Percentiles rank a stretch among this genome's conserved stretches.
Evolutionary conservation across 208 protist species (phyloP).

Genomic region (Angomonas deanei): DNA sequence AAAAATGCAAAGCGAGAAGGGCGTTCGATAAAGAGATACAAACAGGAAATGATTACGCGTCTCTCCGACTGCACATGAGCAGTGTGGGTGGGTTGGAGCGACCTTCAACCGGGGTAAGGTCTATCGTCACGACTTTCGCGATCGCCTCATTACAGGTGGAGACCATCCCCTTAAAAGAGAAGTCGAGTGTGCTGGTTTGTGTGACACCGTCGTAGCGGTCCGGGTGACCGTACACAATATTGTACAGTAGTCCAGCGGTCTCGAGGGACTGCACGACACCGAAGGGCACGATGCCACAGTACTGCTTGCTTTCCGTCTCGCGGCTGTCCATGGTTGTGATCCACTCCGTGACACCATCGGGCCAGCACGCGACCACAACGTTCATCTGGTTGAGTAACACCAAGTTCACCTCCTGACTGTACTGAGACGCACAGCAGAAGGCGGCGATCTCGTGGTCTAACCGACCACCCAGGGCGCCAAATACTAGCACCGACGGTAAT

Average conservation of each 20-base stretch:
- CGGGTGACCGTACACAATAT: slow-evolving; percentile 49
- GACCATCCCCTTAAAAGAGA: slow-evolving; percentile 54
- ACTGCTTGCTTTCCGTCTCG: neutral
- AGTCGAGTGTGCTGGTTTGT: slow-evolving; percentile 24
- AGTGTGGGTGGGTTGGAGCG: no score
- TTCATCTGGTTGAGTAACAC: slow-evolving; percentile 22
- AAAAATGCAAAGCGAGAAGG: no score
- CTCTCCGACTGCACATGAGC: no score
- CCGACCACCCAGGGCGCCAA: slow-evolving; percentile 37
- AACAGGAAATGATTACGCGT: no score
- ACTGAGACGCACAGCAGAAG: slow-evolving; percentile 24
- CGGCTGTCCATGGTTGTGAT: slow-evolving; percentile 3
- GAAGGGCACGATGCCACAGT: slow-evolving; percentile 60
- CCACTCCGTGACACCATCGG: slow-evolving; percentile 8
- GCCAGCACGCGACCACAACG: slow-evolving; percentile 65
- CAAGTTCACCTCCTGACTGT: slow-evolving; percentile 24
- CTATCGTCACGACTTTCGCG: neutral
- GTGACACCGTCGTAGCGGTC: slow-evolving; percentile 38
- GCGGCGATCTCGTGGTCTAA: slow-evolving; percentile 70
- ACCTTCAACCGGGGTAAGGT: neutral
- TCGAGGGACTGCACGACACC: slow-evolving; percentile 20
- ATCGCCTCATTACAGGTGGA: slow-evolving; percentile 47
- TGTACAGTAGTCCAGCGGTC: slow-evolving; percentile 43
- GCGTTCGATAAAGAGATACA: no score
- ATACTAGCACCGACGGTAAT: neutral